phyloP scores from a whole-genome alignment of 2,329 filamentous ascomycete species.

The Graphium sp. region DNA sequence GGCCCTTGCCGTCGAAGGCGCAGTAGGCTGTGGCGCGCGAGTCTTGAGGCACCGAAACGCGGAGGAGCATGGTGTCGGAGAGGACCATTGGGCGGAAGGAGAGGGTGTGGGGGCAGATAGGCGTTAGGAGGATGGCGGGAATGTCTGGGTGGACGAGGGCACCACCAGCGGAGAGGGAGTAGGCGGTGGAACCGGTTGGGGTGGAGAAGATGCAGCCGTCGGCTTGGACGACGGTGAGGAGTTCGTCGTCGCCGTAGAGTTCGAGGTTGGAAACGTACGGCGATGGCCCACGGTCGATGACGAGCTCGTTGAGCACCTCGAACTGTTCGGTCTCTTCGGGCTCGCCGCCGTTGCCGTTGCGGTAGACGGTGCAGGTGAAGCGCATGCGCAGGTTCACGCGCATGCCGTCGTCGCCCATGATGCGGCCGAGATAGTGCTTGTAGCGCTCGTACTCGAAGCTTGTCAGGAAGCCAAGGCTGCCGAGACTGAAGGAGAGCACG shows the following conservation, averaged over 20 bases:
- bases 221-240: slow-evolving; percentile 88
- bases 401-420: slow-evolving; percentile 94
- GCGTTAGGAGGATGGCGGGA: slow-evolving; percentile 87
- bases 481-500: slow-evolving; percentile 69
- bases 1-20: slow-evolving; percentile 92
- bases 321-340: slow-evolving; percentile 87
- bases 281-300: slow-evolving; percentile 92
- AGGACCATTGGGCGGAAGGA: slow-evolving; percentile 97
- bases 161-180: slow-evolving; percentile 88
- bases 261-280: slow-evolving; percentile 96
- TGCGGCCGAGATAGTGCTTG: slow-evolving; percentile 67
- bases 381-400: slow-evolving; percentile 95
- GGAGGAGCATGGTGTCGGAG: slow-evolving; percentile 83
- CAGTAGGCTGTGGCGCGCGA: slow-evolving; percentile 91
- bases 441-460: slow-evolving; percentile 80
- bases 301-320: slow-evolving; percentile 94
- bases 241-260: slow-evolving; percentile 86
- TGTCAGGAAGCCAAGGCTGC: slow-evolving; percentile 75
- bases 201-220: slow-evolving; percentile 98
- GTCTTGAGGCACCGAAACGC: slow-evolving; percentile 68
- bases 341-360: slow-evolving; percentile 43
- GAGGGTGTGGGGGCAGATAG: slow-evolving; percentile 92
- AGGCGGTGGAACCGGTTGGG: slow-evolving; percentile 86
- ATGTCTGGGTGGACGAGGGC: slow-evolving; percentile 94
- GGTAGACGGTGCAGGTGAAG: slow-evolving; percentile 95